phyloP scores from a whole-genome alignment of 1,139 yeast species.

The Saccharomyces hybrid region DNA sequence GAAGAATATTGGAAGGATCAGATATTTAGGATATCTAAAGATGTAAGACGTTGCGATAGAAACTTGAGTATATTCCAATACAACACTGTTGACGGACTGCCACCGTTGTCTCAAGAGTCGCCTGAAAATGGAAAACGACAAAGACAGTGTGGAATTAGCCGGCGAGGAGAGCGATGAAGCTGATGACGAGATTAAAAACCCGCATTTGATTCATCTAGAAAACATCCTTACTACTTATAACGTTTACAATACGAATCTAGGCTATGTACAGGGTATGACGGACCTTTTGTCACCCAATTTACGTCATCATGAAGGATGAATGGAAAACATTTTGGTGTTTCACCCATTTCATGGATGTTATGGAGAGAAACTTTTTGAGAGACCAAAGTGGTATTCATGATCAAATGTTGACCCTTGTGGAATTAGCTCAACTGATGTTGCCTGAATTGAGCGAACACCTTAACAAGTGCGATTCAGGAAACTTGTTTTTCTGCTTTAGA shows the following conservation, averaged over 20 bases:
- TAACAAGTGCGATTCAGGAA: slow-evolving; percentile 79
- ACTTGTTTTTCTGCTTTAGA: slow-evolving; percentile 86
- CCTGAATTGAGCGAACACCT: slow-evolving; percentile 79
- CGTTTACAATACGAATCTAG: slow-evolving; percentile 72
- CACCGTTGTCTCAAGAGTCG: slow-evolving; percentile 17
- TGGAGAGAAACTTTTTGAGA: slow-evolving; percentile 88
- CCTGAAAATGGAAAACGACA: slow-evolving; percentile 26
- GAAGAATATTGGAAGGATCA: slow-evolving; percentile 85
- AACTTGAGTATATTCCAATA: slow-evolving; percentile 57
- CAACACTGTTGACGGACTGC: slow-evolving; percentile 32
- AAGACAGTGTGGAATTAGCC: slow-evolving; percentile 29
- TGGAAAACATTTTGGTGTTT: slow-evolving; percentile 83
- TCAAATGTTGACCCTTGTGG: slow-evolving; percentile 77
- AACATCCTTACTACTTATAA: slow-evolving; percentile 81
- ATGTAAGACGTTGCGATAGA: slow-evolving; percentile 86
- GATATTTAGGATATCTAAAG: slow-evolving; percentile 82
- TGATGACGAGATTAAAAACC: slow-evolving; percentile 50
- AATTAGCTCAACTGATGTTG: slow-evolving; percentile 77
- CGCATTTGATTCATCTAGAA: slow-evolving; percentile 63
- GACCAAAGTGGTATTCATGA: slow-evolving; percentile 90
- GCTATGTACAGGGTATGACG: slow-evolving; percentile 97
- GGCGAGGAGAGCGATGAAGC: slow-evolving; percentile 46
- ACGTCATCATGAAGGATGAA: slow-evolving; percentile 72
- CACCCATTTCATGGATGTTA: slow-evolving; percentile 78
- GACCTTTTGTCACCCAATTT: slow-evolving; percentile 82